Conservation (phyloP, 306 rosid species). For the Castanea sativa region DNA sequence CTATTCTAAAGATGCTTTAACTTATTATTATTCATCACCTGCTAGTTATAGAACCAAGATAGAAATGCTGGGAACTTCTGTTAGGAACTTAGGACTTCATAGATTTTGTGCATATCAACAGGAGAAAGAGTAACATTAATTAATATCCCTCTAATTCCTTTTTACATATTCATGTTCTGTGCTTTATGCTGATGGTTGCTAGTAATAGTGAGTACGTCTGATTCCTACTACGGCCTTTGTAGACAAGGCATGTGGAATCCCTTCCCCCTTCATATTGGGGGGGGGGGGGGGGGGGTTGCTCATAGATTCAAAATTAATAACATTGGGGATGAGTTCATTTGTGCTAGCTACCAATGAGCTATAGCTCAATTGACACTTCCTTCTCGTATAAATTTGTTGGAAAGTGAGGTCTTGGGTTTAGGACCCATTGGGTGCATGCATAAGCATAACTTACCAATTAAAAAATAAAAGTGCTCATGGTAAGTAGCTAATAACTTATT, state of each 20-base stretch:
- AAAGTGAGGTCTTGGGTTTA: no score
- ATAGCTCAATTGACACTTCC: no score
- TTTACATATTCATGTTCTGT: not conserved
- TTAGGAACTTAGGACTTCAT: not conserved
- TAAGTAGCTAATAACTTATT: not conserved
- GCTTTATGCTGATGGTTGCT: conserved; percentile 10
- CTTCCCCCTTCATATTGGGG: not conserved
- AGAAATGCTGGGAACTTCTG: no score
- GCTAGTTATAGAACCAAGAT: no score
- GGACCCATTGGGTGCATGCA: no score
- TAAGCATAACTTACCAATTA: no score
- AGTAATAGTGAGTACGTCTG: not conserved
- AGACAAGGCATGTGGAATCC: not conserved
- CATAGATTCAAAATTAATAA: no score
- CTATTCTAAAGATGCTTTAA: not conserved
- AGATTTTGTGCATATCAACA: not conserved
- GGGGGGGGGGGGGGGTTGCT: no score
- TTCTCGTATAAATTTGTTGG: no score
- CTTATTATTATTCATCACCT: not conserved
- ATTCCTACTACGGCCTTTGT: not conserved
- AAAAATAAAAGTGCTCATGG: not conserved
- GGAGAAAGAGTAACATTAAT: not conserved
- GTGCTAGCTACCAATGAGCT: no score
- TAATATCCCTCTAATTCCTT: conserved; percentile 7
- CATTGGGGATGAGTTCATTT: not conserved